phyloP scores from a whole-genome alignment of 176 grass and related monocot genomes.

The Elaeis guineensis region DNA sequence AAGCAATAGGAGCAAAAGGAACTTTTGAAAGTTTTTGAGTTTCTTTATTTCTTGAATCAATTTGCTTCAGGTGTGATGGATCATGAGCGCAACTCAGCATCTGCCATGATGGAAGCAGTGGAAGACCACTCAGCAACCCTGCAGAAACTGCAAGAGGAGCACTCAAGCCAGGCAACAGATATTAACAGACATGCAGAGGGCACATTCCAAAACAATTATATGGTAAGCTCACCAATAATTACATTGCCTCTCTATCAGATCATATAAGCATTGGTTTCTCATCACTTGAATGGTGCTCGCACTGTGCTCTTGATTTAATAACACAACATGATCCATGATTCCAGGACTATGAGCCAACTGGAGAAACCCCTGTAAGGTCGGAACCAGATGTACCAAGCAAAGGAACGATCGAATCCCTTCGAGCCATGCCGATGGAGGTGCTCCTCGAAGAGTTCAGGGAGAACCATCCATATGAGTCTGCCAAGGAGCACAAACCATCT shows the following conservation, averaged over 20 bases:
- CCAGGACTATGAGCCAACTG: slow-evolving; percentile 73
- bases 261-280: no score
- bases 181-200: slow-evolving; percentile 54
- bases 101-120: slow-evolving; percentile 43
- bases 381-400: slow-evolving; percentile 74
- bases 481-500: slow-evolving; percentile 48
- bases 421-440: slow-evolving; percentile 74
- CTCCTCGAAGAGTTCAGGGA: slow-evolving; percentile 72
- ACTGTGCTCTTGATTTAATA: no score
- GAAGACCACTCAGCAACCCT: slow-evolving; percentile 39
- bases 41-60: neutral
- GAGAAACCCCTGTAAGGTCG: slow-evolving; percentile 67
- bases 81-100: slow-evolving; percentile 18
- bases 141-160: slow-evolving; percentile 37
- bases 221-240: slow-evolving; percentile 24
- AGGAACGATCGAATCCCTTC: slow-evolving; percentile 60
- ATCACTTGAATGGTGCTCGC: no score
- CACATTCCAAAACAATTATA: slow-evolving; percentile 48
- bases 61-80: slow-evolving; percentile 39
- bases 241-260: no score
- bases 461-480: slow-evolving; percentile 64
- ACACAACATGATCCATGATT: neutral
- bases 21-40: no score
- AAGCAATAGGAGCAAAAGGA: no score
- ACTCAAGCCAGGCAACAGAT: slow-evolving; percentile 35